phyloP scores from a whole-genome alignment of 1,284 basidiomycete species.

The Exobasidium cylindrosporum region DNA sequence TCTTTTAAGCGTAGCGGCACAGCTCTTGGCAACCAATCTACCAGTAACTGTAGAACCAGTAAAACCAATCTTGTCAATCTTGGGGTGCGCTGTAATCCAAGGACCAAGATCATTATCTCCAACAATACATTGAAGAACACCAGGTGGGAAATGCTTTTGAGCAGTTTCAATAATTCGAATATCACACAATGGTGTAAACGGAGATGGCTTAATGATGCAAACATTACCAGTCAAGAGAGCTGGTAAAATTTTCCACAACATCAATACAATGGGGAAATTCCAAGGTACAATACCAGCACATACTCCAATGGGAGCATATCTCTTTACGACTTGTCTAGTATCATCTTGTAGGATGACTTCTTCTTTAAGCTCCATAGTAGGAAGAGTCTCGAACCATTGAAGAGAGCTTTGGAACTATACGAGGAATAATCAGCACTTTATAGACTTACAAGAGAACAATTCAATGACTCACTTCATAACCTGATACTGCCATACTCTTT shows the following conservation, averaged over 20 bases:
- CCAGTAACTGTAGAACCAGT: conserved; percentile 31
- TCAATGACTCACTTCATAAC: conserved; percentile 18
- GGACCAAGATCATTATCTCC: conserved; percentile 30
- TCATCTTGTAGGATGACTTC: conserved; percentile 22
- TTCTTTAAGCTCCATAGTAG: conserved; percentile 24
- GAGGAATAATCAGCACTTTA: no score
- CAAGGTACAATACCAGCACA: conserved; percentile 32
- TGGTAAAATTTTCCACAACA: conserved; percentile 29
- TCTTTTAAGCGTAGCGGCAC: conserved; percentile 32
- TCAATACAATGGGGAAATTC: conserved; percentile 33
- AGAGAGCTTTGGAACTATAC: background rate
- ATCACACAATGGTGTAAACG: conserved; percentile 33
- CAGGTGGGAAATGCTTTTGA: conserved; percentile 31
- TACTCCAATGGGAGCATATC: conserved; percentile 28
- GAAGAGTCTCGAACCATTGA: conserved; percentile 27
- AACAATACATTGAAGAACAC: conserved; percentile 28
- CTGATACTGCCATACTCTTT: conserved; percentile 18
- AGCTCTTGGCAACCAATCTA: conserved; percentile 25
- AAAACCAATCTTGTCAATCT: conserved; percentile 33
- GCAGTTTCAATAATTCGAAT: conserved; percentile 29
- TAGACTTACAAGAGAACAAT: background rate
- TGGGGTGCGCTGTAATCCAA: conserved; percentile 26
- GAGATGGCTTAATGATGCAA: conserved; percentile 37
- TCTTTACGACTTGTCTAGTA: conserved; percentile 18
- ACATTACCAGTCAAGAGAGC: conserved; percentile 30